phyloP scores from a whole-genome alignment of 1,139 yeast species.

The Taphrina flavorubra region DNA sequence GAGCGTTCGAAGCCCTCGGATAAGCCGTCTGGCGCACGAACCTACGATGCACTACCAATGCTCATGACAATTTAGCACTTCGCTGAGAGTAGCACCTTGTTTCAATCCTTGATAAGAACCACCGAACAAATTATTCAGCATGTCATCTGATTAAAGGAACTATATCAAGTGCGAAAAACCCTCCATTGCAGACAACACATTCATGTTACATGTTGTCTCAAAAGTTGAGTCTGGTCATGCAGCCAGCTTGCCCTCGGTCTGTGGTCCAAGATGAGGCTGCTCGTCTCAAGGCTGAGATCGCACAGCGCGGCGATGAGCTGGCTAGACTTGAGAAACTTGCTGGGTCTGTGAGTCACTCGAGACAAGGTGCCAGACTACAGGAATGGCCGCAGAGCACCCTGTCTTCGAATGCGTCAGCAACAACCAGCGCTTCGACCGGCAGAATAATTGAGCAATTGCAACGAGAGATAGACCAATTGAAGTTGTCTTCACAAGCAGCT shows the following conservation, averaged over 20 bases:
- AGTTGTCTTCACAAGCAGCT: conserved; percentile 33
- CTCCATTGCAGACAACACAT: background rate
- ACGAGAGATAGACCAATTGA: conserved; percentile 37
- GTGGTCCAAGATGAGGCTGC: conserved; percentile 31
- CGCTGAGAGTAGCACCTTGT: too few relatives aligned
- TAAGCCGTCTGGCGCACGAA: background rate
- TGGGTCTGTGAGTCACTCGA: conserved; percentile 20
- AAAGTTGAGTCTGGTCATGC: conserved; percentile 7
- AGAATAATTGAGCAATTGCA: conserved; percentile 41
- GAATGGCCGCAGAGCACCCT: background rate
- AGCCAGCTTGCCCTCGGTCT: background rate
- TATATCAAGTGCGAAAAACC: too few relatives aligned
- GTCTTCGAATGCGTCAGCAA: background rate
- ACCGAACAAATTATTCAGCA: too few relatives aligned
- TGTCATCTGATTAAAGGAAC: too few relatives aligned
- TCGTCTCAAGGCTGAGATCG: conserved; percentile 28
- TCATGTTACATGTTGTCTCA: conserved; percentile 10
- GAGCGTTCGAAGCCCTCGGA: background rate
- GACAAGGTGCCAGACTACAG: conserved; percentile 17
- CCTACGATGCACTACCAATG: background rate
- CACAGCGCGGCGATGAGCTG: conserved; percentile 26
- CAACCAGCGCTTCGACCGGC: conserved; percentile 29
- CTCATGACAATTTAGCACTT: too few relatives aligned
- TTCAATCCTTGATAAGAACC: too few relatives aligned
- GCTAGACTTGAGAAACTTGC: conserved; percentile 31